phyloP scores from a whole-genome alignment of 805 yeast genomes.

The Lipomyces sp. region DNA sequence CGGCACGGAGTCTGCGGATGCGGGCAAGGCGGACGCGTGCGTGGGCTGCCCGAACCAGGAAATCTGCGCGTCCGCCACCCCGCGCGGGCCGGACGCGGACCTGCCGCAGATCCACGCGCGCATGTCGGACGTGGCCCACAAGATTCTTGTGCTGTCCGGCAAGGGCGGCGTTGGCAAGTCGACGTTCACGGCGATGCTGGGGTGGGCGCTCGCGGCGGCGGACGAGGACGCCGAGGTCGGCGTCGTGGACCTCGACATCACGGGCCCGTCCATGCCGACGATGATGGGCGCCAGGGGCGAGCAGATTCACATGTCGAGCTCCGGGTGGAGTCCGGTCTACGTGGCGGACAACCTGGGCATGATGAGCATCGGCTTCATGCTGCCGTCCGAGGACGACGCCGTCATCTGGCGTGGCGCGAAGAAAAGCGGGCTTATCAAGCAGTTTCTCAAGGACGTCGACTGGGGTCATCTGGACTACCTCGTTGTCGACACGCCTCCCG shows the following conservation, averaged over 20 bases:
- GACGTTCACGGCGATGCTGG: conserved; percentile 90
- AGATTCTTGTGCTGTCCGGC: conserved; percentile 68
- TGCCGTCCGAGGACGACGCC: conserved; percentile 90
- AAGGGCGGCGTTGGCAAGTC: conserved; percentile 95
- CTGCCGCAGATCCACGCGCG: conserved; percentile 69
- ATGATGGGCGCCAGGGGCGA: conserved; percentile 93
- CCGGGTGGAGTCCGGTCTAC: conserved; percentile 97
- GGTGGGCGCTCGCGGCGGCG: conserved; percentile 79
- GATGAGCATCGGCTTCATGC: conserved; percentile 85
- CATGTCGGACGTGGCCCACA: conserved; percentile 65
- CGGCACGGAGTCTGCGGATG: conserved; percentile 91
- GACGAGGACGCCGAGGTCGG: conserved; percentile 82
- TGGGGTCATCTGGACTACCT: conserved; percentile 86
- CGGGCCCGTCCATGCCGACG: conserved; percentile 94
- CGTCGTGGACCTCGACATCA: conserved; percentile 94
- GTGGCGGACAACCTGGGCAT: conserved; percentile 92
- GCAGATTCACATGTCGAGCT: conserved; percentile 77
- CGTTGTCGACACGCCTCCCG: conserved; percentile 96
- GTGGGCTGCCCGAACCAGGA: conserved; percentile 90
- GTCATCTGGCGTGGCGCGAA: conserved; percentile 98
- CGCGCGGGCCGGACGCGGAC: conserved; percentile 77
- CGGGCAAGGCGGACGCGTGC: conserved; percentile 94
- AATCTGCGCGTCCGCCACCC: conserved; percentile 74
- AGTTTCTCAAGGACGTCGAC: conserved; percentile 87
- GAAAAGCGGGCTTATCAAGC: conserved; percentile 88